Evolutionary conservation across 106 monocot genomes (phyloP).

Genomic region (Alisma plantagoaquatica): DNA sequence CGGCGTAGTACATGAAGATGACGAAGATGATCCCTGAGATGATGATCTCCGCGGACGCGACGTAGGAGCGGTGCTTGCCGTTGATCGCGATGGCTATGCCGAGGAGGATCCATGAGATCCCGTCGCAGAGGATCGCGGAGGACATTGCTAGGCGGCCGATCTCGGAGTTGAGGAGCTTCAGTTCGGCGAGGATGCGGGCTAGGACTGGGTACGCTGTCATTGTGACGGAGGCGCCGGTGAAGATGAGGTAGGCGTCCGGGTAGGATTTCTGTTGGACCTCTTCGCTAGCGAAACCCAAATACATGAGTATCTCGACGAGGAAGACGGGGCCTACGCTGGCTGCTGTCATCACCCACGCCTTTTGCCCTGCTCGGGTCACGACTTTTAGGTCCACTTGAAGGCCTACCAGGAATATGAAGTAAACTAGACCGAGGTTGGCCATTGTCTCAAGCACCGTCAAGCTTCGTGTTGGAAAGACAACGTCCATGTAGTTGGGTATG

Average conservation of each 20-base stretch:
- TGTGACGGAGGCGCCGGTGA: slow-evolving; percentile 17
- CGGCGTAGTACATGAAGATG: slow-evolving; percentile 8
- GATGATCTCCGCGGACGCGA: slow-evolving; percentile 13
- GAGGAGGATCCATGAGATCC: slow-evolving; percentile 32
- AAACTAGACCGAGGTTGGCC: slow-evolving; percentile 30
- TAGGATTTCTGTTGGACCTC: slow-evolving; percentile 5
- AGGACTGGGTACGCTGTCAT: slow-evolving; percentile 21
- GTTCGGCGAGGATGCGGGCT: slow-evolving; percentile 19
- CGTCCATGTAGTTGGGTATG: slow-evolving; percentile 4
- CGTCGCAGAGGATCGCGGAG: slow-evolving; percentile 18
- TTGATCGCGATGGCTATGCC: slow-evolving; percentile 15
- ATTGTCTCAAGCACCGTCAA: slow-evolving; percentile 19
- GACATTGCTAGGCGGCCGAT: slow-evolving; percentile 32
- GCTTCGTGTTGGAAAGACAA: slow-evolving; percentile 17
- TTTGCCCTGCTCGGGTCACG: slow-evolving; percentile 13
- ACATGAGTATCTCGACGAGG: slow-evolving; percentile 11
- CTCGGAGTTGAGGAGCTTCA: slow-evolving; percentile 27
- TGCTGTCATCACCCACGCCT: slow-evolving; percentile 11
- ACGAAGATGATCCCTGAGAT: slow-evolving; percentile 22
- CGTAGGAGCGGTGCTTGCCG: background rate
- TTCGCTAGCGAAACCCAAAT: slow-evolving; percentile 11
- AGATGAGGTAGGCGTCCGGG: slow-evolving; percentile 9
- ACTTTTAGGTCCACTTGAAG: slow-evolving; percentile 28
- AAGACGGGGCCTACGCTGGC: slow-evolving; percentile 26
- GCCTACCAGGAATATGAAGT: slow-evolving; percentile 42